These are phyloP conservation scores for Nothopassalora personata DNA, from an alignment of 2,329 filamentous ascomycete species.

Conservation along the genomic window DNA sequence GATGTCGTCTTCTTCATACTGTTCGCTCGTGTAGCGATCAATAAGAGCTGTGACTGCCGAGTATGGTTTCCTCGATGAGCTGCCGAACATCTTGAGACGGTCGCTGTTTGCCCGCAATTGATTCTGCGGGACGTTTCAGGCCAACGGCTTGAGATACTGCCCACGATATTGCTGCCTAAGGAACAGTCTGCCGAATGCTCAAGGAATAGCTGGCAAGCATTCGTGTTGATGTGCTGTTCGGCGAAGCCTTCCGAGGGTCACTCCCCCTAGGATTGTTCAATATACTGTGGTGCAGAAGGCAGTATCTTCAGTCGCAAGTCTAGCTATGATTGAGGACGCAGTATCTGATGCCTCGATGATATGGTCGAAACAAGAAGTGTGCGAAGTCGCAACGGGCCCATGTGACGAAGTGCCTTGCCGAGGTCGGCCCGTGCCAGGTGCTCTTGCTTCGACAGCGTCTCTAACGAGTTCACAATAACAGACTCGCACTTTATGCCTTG, in stretches of 20 bases:
- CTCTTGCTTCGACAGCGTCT: background rate
- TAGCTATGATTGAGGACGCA: background rate
- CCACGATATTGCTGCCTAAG: too few species aligned
- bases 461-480: background rate
- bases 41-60: conserved; percentile 90
- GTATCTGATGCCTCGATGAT: background rate
- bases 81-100: conserved; percentile 19
- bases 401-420: background rate
- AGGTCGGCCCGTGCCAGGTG: background rate
- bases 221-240: background rate
- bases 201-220: too few species aligned
- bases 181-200: too few species aligned
- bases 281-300: background rate
- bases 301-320: background rate
- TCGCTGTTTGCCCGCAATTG: background rate
- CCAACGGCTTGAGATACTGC: too few species aligned
- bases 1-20: conserved; percentile 84
- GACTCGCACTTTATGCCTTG: background rate
- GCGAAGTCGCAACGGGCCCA: background rate
- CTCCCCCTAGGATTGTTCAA: background rate
- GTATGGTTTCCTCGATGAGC: conserved; percentile 67
- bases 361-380: background rate
- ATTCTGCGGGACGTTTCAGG: background rate
- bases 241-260: background rate
- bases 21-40: conserved; percentile 82